Conservation (phyloP, 2,329 filamentous ascomycete genomes). For the Dothideomycetes sp. region DNA sequence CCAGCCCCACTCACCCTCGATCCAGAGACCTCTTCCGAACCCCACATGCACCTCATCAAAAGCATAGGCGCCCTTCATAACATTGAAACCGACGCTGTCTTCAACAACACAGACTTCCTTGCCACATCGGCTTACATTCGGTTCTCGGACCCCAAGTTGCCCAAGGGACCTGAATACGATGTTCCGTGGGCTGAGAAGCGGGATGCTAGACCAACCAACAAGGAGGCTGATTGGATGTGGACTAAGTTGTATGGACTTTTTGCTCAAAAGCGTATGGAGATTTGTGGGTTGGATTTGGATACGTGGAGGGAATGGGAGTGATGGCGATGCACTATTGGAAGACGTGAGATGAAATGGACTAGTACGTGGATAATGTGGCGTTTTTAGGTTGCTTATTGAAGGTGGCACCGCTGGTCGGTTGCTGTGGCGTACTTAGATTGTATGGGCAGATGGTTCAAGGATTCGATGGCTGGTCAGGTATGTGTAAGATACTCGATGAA, state of each 20-base stretch:
- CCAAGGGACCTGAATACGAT: constrained; percentile 38
- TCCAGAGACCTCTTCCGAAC: constrained; percentile 6
- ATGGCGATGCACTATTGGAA: too few relatives aligned
- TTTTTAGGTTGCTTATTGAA: too few relatives aligned
- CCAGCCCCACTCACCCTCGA: constrained; percentile 16
- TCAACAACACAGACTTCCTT: constrained; percentile 35
- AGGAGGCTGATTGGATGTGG: constrained; percentile 37
- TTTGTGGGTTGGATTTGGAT: constrained; percentile 42
- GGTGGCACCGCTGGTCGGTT: too few relatives aligned
- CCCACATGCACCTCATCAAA: constrained; percentile 16
- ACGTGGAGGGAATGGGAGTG: constrained; percentile 18
- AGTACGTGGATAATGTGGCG: too few relatives aligned
- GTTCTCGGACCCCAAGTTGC: constrained; percentile 35
- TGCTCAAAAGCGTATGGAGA: constrained; percentile 38
- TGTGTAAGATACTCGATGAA: too few relatives aligned
- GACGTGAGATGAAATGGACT: too few relatives aligned
- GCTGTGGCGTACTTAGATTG: too few relatives aligned
- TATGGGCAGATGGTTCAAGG: too few relatives aligned
- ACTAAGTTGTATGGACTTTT: constrained; percentile 38
- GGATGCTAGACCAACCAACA: constrained; percentile 31
- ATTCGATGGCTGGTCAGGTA: too few relatives aligned
- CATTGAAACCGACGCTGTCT: constrained; percentile 14
- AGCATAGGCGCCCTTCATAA: constrained; percentile 21
- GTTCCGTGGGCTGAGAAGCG: constrained; percentile 31
- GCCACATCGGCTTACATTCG: constrained; percentile 33